Percentiles rank a stretch among this genome's conserved stretches.
Evolutionary conservation across 2,329 filamentous ascomycete species (phyloP).

Genomic region (Fusarium camptoceras): DNA sequence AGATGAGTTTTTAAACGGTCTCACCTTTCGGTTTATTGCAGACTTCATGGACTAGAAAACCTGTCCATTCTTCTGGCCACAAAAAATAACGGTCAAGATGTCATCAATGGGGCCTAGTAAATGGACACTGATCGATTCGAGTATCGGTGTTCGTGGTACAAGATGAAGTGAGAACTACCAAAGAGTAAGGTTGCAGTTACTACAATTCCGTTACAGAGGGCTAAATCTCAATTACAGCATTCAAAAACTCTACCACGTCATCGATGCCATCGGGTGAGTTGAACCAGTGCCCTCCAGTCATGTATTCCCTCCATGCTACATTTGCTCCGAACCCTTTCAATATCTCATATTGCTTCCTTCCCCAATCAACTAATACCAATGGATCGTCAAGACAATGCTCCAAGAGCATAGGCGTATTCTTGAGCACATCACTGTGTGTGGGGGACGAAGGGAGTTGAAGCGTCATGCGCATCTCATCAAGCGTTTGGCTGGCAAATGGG

Average conservation of each 20-base stretch:
- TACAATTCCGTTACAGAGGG: no score
- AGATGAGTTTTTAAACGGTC: background rate
- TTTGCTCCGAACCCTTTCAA: slow-evolving; percentile 54
- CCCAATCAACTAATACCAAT: slow-evolving; percentile 55
- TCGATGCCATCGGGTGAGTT: slow-evolving; percentile 58
- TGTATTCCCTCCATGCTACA: slow-evolving; percentile 58
- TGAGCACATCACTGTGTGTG: slow-evolving; percentile 45
- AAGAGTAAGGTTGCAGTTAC: no score
- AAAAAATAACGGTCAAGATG: background rate
- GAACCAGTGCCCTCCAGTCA: slow-evolving; percentile 59
- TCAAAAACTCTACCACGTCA: slow-evolving; percentile 54
- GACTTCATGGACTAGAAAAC: background rate
- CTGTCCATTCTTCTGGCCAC: background rate
- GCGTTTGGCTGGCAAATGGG: slow-evolving; percentile 50
- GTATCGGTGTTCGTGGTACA: background rate
- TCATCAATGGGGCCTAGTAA: no score
- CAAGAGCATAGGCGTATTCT: slow-evolving; percentile 58
- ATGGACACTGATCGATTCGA: rapidly evolving
- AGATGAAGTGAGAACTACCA: background rate
- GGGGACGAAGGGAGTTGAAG: slow-evolving; percentile 1
- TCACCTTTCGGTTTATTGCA: background rate
- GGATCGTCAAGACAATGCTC: slow-evolving; percentile 60
- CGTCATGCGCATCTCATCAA: slow-evolving; percentile 45
- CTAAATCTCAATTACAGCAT: background rate
- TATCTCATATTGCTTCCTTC: slow-evolving; percentile 51